Evolutionary conservation across 176 grass and related monocot genomes (phyloP).

Genomic region (Canna indica): DNA sequence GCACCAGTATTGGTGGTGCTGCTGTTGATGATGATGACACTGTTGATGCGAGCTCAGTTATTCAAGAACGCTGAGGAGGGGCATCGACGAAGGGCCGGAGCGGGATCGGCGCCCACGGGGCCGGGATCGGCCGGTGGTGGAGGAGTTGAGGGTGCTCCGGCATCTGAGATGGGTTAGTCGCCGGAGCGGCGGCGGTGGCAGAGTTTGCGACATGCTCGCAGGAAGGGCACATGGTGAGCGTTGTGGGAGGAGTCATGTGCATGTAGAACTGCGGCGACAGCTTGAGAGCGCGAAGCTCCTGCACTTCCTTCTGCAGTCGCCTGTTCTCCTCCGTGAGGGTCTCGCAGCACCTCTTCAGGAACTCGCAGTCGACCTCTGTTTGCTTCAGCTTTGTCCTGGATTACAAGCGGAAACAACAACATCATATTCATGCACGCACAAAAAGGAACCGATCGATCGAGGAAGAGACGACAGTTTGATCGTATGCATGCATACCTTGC

Average conservation of each 20-base stretch:
- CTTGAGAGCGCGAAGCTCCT: constrained; percentile 5
- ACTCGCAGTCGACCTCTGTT: constrained; percentile 9
- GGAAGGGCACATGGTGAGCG: constrained; percentile 8
- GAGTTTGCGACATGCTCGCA: not conserved
- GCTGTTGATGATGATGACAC: not conserved
- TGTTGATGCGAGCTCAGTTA: too few relatives aligned
- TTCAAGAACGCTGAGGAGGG: not conserved
- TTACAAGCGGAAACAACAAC: not conserved
- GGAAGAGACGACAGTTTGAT: not conserved
- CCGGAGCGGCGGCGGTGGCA: not conserved
- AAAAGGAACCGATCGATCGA: not conserved
- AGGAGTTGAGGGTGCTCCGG: not conserved
- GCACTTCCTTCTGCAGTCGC: constrained; percentile 5
- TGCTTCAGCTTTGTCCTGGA: constrained; percentile 6
- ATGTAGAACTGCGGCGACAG: constrained; percentile 5
- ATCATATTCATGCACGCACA: too few relatives aligned
- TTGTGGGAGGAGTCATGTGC: constrained; percentile 4
- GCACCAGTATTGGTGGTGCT: not conserved
- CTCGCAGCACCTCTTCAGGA: constrained; percentile 9
- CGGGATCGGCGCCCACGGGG: constrained; percentile 5
- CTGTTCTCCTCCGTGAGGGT: constrained; percentile 1
- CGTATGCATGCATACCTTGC: constrained; percentile 32
- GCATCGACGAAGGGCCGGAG: not conserved
- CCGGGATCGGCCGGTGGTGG: not conserved
- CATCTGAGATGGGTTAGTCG: not conserved